A percentile compares a stretch with the other conserved stretches of the same genome.
These are phyloP conservation scores for Pseudogymnoascus destructans DNA, from an alignment of 2,329 filamentous ascomycete species.

Conservation along the genomic window DNA sequence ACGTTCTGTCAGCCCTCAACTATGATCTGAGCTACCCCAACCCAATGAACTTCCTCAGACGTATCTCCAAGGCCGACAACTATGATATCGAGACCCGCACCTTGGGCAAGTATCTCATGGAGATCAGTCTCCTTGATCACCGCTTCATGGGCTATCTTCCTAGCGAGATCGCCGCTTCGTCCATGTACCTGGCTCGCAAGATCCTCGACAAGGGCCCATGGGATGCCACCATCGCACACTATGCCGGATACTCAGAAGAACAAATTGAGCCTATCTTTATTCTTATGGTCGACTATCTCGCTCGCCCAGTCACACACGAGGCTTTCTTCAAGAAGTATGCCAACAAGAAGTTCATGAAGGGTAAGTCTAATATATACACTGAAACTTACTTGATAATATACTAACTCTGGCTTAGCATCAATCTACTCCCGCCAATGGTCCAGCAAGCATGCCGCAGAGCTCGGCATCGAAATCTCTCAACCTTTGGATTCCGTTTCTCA, in stretches of 20 bases:
- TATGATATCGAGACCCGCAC: slow-evolving; percentile 98
- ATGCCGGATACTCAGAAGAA: slow-evolving; percentile 83
- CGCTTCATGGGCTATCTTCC: slow-evolving; percentile 83
- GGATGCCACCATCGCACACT: slow-evolving; percentile 80
- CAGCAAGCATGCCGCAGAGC: slow-evolving; percentile 57
- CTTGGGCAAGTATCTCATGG: slow-evolving; percentile 92
- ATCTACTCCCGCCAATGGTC: slow-evolving; percentile 88
- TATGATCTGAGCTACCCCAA: slow-evolving; percentile 98
- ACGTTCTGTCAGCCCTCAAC: slow-evolving; percentile 78
- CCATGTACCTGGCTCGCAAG: slow-evolving; percentile 88
- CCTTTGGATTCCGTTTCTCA: slow-evolving; percentile 22
- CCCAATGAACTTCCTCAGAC: slow-evolving; percentile 98
- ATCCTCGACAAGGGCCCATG: slow-evolving; percentile 86
- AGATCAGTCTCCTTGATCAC: slow-evolving; percentile 91
- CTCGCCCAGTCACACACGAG: slow-evolving; percentile 79
- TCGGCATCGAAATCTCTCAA: slow-evolving; percentile 34
- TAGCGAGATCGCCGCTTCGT: slow-evolving; percentile 78
- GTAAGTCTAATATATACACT: slow-evolving; percentile 38
- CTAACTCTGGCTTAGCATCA: slow-evolving; percentile 47
- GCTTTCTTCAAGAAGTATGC: slow-evolving; percentile 99
- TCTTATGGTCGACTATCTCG: slow-evolving; percentile 94
- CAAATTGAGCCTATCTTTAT: slow-evolving; percentile 86
- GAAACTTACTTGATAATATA: slow-evolving; percentile 15
- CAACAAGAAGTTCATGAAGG: slow-evolving; percentile 98
- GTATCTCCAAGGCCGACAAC: slow-evolving; percentile 98